A percentile compares a stretch with the other conserved stretches of the same genome.
Evolutionary conservation across 225 moss, liverwort and hornwort genomes (phyloP).

Genomic region (Pleurozium schreberi): DNA sequence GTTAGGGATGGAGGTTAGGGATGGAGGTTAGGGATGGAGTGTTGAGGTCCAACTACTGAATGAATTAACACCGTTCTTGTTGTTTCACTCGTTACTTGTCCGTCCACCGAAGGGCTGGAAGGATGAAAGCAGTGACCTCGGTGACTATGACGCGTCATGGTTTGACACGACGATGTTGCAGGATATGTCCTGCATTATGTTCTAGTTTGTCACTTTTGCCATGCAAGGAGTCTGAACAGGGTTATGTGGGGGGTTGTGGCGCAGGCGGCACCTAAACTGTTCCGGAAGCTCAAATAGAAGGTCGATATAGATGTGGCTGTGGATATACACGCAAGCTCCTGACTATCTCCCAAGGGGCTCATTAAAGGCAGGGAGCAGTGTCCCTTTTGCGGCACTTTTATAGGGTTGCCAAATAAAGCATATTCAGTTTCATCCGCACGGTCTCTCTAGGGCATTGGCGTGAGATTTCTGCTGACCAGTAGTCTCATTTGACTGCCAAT

Average conservation of each 20-base stretch:
- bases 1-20: too few relatives aligned
- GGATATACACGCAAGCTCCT: neutral
- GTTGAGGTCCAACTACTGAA: too few relatives aligned
- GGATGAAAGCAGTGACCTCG: neutral
- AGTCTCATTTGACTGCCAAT: neutral
- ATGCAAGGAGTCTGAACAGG: neutral
- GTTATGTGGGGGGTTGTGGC: neutral
- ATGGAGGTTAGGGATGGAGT: too few relatives aligned
- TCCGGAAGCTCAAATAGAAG: slow-evolving; percentile 39
- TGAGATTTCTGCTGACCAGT: neutral
- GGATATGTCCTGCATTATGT: neutral
- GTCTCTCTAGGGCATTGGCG: neutral
- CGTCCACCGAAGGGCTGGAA: neutral
- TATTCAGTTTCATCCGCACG: neutral
- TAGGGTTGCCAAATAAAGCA: slow-evolving; percentile 23
- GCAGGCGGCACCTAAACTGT: slow-evolving; percentile 53
- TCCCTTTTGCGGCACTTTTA: slow-evolving; percentile 10
- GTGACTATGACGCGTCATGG: neutral
- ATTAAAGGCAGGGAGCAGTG: neutral
- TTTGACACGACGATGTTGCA: neutral
- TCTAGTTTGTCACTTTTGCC: neutral
- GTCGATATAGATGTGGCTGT: neutral
- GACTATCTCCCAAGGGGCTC: neutral
- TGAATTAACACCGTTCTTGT: too few relatives aligned
- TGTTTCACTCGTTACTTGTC: neutral